phyloP scores from a whole-genome alignment of 345 rosid species.

The Theobroma cacao region DNA sequence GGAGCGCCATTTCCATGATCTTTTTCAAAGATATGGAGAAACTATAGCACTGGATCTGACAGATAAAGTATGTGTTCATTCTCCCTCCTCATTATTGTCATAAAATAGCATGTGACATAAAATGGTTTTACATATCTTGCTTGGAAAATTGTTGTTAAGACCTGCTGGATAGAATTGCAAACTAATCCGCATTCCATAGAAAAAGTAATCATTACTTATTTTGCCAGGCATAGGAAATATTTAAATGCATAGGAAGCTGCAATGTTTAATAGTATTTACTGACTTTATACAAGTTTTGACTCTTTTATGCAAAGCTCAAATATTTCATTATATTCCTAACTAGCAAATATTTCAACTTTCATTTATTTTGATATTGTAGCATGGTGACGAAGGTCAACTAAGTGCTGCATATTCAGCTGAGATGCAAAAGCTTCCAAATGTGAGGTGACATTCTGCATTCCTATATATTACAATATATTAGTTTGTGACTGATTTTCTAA shows the following conservation, averaged over 20 bases:
- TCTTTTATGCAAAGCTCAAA: background rate
- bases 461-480: conserved; percentile 3
- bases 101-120: background rate
- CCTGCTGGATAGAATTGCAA: background rate
- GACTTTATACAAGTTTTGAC: background rate
- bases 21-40: conserved; percentile 86
- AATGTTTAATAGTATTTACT: background rate
- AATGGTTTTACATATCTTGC: background rate
- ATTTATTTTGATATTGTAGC: conserved; percentile 37
- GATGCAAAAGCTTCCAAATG: conserved; percentile 73
- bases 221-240: background rate
- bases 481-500: background rate
- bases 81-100: conserved; percentile 12
- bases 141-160: conserved; percentile 4
- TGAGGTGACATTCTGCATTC: conserved; percentile 62
- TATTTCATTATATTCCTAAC: background rate
- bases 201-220: background rate
- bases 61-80: conserved; percentile 53
- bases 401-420: conserved; percentile 77
- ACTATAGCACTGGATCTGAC: conserved; percentile 70
- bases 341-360: conserved; percentile 5
- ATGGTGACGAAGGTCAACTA: conserved; percentile 88
- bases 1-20: conserved; percentile 86
- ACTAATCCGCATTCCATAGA: background rate
- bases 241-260: background rate